Evolutionary conservation across 2,329 filamentous ascomycete genomes (phyloP), one percentile per base, ranked within the genome.

Genomic region (Laburnicola sp.): DNA sequence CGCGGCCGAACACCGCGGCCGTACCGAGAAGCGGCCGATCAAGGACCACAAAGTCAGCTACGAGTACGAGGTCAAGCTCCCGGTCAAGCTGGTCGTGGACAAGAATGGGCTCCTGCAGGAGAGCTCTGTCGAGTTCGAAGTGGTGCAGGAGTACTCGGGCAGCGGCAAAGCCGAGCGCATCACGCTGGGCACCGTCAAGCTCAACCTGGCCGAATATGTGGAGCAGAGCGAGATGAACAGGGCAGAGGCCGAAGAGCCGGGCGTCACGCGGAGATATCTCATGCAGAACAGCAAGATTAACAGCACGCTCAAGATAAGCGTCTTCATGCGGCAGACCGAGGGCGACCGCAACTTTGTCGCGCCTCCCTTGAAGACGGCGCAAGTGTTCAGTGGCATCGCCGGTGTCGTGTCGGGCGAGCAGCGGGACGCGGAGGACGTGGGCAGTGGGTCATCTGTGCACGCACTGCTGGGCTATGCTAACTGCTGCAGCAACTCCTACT

Each of bases 281-380:
- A 91, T 99, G 89, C 91, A 96, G 72, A 91, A 97, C 56, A 95
- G 89, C 79, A 97, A 97, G 75, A 91, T 99, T 77, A 99, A 99
- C 79, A 95, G 91, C 71, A 99, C 94, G 0, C 80, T 99, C 54
- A 97, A 95, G 73, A 69, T 80, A 32, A 69, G 73, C 31, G 85
- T 96, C 60, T 63, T 69, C 56, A 82, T 97, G 88, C 81, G 85
- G 44, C 92, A 97, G 71, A 78, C 89, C 9, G 94, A 97, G 59
- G 94, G 94, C 26, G 93, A 97, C 62, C 86, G 86, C 59, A 93
- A 89, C 71, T 99, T 86, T 68, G 78, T 85, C 36, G 89, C 92
- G 60, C 94, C 94, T 1, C 80, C 89, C 0, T 78, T 97, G 38
- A 90, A 86, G 74, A 89, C 88, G 0, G 92, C 93, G 0, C 89